These are phyloP conservation scores for Parietichytrium sp. DNA, from an alignment of 108 stramenopile genomes.

Conservation along the genomic window DNA sequence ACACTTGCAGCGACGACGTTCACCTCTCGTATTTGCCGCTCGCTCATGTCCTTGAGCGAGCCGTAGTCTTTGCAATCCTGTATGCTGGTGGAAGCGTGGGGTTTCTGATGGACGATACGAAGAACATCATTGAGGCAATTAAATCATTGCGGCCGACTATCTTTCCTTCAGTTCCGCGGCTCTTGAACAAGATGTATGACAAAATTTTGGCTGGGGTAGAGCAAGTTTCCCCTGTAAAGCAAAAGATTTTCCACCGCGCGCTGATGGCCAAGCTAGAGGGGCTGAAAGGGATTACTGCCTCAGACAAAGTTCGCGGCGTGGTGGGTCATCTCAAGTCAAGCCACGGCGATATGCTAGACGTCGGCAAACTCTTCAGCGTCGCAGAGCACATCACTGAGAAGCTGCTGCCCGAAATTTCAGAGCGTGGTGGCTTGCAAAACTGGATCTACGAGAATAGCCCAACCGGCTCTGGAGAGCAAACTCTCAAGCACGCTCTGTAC, in stretches of 20 bases:
- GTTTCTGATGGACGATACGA: constrained; percentile 81
- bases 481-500: constrained; percentile 74
- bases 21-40: constrained; percentile 91
- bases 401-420: not conserved
- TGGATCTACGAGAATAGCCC: constrained; percentile 38
- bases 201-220: constrained; percentile 10
- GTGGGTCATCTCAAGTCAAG: not conserved
- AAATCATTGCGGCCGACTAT: constrained; percentile 84
- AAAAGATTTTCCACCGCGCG: constrained; percentile 13
- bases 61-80: constrained; percentile 66
- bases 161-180: constrained; percentile 84
- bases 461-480: not conserved
- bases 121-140: constrained; percentile 75
- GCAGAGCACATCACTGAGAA: not conserved
- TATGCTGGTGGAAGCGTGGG: constrained; percentile 72
- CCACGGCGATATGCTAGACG: not conserved
- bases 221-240: not conserved
- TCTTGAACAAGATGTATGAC: constrained; percentile 89
- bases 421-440: constrained; percentile 30
- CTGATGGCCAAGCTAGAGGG: constrained; percentile 16
- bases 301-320: too few species aligned
- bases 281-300: not conserved
- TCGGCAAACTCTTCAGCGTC: not conserved
- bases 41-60: constrained; percentile 91
- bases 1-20: constrained; percentile 61